Evolutionary conservation across 2,329 filamentous ascomycete species (phyloP), one percentile per base, ranked within the genome.

Genomic region (Pseudogymnoascus sp.): DNA sequence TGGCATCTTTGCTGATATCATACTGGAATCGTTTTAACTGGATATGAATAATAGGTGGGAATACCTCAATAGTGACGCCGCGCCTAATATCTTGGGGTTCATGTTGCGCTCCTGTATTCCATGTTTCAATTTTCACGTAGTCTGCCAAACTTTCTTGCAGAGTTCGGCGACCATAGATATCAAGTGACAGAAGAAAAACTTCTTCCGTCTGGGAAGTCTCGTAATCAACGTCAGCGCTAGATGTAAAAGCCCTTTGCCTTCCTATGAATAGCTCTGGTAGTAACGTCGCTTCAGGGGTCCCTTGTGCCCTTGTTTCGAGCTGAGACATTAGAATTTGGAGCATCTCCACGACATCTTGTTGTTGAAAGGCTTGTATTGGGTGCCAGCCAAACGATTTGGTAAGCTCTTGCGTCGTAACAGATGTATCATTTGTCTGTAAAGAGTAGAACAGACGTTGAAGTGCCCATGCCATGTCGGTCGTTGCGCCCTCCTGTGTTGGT

Each of bases 371-470:
- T 73, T 97, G 93, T 67, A 91, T 86, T 2, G 93, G 96, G 71
- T 99, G 93, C 95, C 95, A 99, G 23, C 95, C 95, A 74, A 99
- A 99, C 0, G 95, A 97, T 69, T 91, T 90, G 5, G 95, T 99
- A 38, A 99, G 83, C 73, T 99, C 95, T 61, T 89, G 91, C 1
- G 95, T 99, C 38, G 90, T 85, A 1, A 99, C 93, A 0, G 95
- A 91, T 33, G 81, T 79, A 62, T 87, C 87, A 42, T 88, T 93
- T 13, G 92, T 96, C 75, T 99, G 95, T 21, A 99, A 81, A 69
- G 92, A 90, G 73, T 97, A 97, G 76, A 99, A 99, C 15, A 99
- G 82, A 67, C 95, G 84, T 74, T 99, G 95, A 21, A 99, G 80
- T 0, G 93, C 91, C 76, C 96, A 97, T 28, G 95, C 95, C 73